Evolutionary conservation across 169 alveolate genomes (phyloP).

Genomic region (Theileria sp.): DNA sequence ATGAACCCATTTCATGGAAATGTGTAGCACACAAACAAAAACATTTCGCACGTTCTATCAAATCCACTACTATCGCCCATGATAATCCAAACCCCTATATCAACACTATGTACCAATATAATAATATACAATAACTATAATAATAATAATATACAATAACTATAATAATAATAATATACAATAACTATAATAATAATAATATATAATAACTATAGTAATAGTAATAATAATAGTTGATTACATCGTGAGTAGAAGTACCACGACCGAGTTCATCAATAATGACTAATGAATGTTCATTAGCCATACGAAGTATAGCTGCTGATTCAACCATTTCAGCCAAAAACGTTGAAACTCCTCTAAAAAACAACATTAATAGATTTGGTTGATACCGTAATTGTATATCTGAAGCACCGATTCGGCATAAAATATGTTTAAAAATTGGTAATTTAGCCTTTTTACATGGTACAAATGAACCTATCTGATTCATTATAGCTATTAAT

Average conservation of each 20-base stretch:
- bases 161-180: too few relatives aligned
- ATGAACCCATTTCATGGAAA: conserved; percentile 93
- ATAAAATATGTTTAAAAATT: conserved; percentile 88
- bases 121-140: conserved; percentile 57
- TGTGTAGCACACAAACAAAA: conserved; percentile 97
- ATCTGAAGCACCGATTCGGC: conserved; percentile 98
- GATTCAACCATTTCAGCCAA: conserved; percentile 97
- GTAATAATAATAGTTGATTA: neutral
- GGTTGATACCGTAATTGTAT: conserved; percentile 70
- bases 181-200: conserved; percentile 78
- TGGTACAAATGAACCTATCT: conserved; percentile 95
- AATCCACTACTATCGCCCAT: conserved; percentile 93
- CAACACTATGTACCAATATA: conserved; percentile 71
- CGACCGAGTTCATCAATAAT: conserved; percentile 97
- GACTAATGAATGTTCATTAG: conserved; percentile 87
- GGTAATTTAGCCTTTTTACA: conserved; percentile 89
- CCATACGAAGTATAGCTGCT: conserved; percentile 88
- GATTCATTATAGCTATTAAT: conserved; percentile 78
- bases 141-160: conserved; percentile 77
- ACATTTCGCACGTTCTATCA: conserved; percentile 86
- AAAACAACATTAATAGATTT: neutral
- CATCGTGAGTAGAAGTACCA: conserved; percentile 94
- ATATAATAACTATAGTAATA: neutral
- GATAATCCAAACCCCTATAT: conserved; percentile 95
- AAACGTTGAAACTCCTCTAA: conserved; percentile 93